Conservation (phyloP, 257 asterid genomes). For the Coffea eugenioides region DNA sequence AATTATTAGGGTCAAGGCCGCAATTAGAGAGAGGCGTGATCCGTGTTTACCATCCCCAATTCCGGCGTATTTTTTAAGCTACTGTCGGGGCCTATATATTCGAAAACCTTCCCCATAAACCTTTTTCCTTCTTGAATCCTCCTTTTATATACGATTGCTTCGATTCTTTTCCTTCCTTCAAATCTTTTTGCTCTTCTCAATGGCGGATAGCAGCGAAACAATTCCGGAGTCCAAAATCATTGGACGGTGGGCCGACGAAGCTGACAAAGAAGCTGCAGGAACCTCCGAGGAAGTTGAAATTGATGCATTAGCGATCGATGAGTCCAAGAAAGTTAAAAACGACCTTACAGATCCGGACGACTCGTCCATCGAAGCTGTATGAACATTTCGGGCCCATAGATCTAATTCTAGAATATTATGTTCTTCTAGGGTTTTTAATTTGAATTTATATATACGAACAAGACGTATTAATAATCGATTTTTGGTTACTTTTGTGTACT, state of each 20-base stretch:
- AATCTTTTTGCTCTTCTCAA: not conserved
- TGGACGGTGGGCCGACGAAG: constrained; percentile 58
- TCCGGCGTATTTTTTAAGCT: not conserved
- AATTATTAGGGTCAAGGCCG: too few species aligned
- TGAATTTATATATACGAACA: not conserved
- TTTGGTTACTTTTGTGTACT: not conserved
- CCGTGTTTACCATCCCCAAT: not conserved
- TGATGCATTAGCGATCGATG: constrained; percentile 31
- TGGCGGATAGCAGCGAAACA: constrained; percentile 21
- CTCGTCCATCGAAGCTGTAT: constrained; percentile 52
- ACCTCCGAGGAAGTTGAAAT: constrained; percentile 17
- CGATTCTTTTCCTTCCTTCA: not conserved
- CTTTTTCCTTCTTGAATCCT: not conserved
- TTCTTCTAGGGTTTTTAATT: not conserved
- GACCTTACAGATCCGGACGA: constrained; percentile 57
- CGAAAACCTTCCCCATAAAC: too few species aligned
- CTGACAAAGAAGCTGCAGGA: constrained; percentile 31
- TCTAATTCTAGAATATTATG: not conserved
- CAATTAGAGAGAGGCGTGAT: too few species aligned
- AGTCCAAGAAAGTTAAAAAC: constrained; percentile 25
- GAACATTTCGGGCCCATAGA: not conserved
- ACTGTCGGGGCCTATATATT: too few species aligned
- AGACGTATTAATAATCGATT: not conserved
- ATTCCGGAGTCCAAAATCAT: constrained; percentile 12
- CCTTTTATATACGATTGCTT: too few species aligned